phyloP scores from a whole-genome alignment of 495 filamentous ascomycete species.

The Penicillium cinerascens region DNA sequence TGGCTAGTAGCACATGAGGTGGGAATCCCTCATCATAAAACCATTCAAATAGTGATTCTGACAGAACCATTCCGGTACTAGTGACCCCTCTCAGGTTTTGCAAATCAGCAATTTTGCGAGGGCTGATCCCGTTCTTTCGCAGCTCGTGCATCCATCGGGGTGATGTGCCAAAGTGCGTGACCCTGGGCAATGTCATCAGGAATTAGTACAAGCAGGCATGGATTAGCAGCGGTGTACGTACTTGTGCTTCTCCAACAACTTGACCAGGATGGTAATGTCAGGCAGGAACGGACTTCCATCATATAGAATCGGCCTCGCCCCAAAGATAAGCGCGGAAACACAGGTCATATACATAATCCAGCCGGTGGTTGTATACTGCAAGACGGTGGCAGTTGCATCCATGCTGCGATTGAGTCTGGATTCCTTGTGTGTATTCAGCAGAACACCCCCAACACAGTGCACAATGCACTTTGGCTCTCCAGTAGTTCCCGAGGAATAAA shows the following conservation, averaged over 20 bases:
- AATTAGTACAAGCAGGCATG: not conserved
- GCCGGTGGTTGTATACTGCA: slow-evolving; percentile 64
- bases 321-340: slow-evolving; percentile 50
- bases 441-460: slow-evolving; percentile 39
- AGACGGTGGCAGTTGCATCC: slow-evolving; percentile 40
- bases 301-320: slow-evolving; percentile 60
- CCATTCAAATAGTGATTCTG: slow-evolving; percentile 70
- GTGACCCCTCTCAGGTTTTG: slow-evolving; percentile 54
- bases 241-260: slow-evolving; percentile 55
- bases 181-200: slow-evolving; percentile 19
- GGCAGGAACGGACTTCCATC: slow-evolving; percentile 76
- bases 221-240: slow-evolving; percentile 21
- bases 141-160: slow-evolving; percentile 72
- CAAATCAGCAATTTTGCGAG: slow-evolving; percentile 59
- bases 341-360: slow-evolving; percentile 80
- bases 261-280: slow-evolving; percentile 54
- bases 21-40: slow-evolving; percentile 78
- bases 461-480: slow-evolving; percentile 80
- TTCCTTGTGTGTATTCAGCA: slow-evolving; percentile 52
- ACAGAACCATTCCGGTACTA: slow-evolving; percentile 75
- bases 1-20: slow-evolving; percentile 55
- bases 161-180: slow-evolving; percentile 61
- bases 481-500: slow-evolving; percentile 76
- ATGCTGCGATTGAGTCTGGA: slow-evolving; percentile 55
- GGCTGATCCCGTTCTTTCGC: slow-evolving; percentile 53